A percentile compares a stretch with the other conserved stretches of the same genome.
Conservation (phyloP, 2,329 filamentous ascomycete species). For the Stachybotrys chartarum region DNA sequence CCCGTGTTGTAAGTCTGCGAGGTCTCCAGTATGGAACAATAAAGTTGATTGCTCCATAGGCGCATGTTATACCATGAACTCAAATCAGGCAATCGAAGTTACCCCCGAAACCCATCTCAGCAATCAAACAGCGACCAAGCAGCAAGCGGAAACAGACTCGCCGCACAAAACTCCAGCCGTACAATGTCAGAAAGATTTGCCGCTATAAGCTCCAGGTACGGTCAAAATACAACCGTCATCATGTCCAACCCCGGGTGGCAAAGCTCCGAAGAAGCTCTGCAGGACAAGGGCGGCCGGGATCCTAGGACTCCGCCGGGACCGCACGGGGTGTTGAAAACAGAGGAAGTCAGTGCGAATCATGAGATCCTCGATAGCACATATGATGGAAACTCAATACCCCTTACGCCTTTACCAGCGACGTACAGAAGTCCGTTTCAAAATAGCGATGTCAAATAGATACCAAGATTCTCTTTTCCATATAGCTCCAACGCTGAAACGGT, state of each 20-base stretch:
- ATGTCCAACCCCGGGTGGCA: slow-evolving; percentile 23
- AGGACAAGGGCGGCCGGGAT: slow-evolving; percentile 9
- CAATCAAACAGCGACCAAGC: not conserved
- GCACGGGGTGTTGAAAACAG: slow-evolving; percentile 20
- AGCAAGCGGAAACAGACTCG: not conserved
- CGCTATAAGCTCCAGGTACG: slow-evolving; percentile 12
- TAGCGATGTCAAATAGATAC: not conserved
- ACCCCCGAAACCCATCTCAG: slow-evolving; percentile 13
- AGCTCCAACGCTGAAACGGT: too few relatives aligned
- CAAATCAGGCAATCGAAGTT: slow-evolving; percentile 20
- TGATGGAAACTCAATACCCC: slow-evolving; percentile 13
- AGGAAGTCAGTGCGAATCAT: slow-evolving; percentile 17
- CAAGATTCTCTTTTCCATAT: not conserved
- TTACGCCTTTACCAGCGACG: slow-evolving; percentile 1
- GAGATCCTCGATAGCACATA: slow-evolving; percentile 11
- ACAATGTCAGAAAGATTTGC: not conserved
- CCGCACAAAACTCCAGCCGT: not conserved
- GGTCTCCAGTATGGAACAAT: not conserved
- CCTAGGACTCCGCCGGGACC: slow-evolving; percentile 3
- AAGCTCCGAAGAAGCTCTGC: slow-evolving; percentile 23
- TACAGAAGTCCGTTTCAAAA: not conserved
- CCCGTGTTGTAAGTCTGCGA: slow-evolving; percentile 20
- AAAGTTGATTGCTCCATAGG: slow-evolving; percentile 11
- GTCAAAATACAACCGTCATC: slow-evolving; percentile 21
- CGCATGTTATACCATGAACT: slow-evolving; percentile 26